Percentiles rank a stretch among this genome's conserved stretches.
These are phyloP conservation scores for Aechmea fasciata DNA, from an alignment of 176 grass and related monocot genomes.

Conservation along the genomic window DNA sequence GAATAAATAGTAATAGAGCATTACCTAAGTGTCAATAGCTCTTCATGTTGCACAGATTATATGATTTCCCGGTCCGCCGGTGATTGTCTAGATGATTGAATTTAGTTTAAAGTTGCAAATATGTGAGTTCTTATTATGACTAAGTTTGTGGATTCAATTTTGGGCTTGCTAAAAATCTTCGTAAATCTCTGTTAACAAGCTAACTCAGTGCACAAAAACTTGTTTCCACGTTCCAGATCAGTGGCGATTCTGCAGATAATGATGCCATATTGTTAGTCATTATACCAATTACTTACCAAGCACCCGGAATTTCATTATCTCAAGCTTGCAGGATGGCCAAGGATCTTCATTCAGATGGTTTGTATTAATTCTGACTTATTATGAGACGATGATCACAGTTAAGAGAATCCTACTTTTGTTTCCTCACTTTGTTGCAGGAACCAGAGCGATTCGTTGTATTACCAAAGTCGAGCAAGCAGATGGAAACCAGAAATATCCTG, in stretches of 20 bases:
- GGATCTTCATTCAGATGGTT: constrained; percentile 70
- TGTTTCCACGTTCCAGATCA: constrained; percentile 33
- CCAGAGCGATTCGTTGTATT: constrained; percentile 64
- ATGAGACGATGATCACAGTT: not conserved
- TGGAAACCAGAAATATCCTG: constrained; percentile 52
- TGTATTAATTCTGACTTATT: not conserved
- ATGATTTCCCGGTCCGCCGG: too few species aligned
- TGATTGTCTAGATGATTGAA: too few species aligned
- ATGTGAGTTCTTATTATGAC: too few species aligned
- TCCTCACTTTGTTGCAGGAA: constrained; percentile 44
- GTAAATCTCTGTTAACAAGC: not conserved
- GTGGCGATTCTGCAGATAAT: constrained; percentile 48
- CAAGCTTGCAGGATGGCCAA: constrained; percentile 55
- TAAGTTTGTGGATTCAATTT: too few species aligned
- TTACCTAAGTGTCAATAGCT: too few species aligned
- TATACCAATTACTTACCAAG: constrained; percentile 55
- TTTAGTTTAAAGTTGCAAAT: too few species aligned
- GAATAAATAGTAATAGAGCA: too few species aligned
- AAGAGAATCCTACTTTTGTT: not conserved
- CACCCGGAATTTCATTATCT: constrained; percentile 67
- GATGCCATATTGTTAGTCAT: constrained; percentile 73
- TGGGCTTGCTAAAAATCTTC: too few species aligned
- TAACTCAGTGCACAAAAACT: not conserved
- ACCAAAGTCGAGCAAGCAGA: constrained; percentile 74
- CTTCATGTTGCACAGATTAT: too few species aligned